Evolutionary conservation across 2,329 filamentous ascomycete species (phyloP), one percentile per base, ranked within the genome.

Genomic region (Tolypocladium album): DNA sequence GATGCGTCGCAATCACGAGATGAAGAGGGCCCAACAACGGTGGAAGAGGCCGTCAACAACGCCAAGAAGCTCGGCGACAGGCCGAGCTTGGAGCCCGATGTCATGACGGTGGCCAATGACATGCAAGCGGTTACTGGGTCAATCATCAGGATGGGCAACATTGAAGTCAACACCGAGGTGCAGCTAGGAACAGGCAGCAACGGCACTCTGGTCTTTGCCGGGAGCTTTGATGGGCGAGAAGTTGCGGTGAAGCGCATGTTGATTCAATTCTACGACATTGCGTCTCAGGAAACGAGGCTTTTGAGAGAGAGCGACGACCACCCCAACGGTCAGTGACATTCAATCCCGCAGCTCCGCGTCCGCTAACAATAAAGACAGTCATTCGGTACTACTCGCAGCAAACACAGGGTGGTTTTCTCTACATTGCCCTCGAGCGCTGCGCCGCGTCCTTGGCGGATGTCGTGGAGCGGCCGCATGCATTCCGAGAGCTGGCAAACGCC

Each of bases 161-260:
- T 88, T 1, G 82, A 86, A 65, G 85, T 88, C 58, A 81, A 88
- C 63, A 81, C 82, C 53, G 81, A 86, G 55, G 78, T 82, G 66
- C 82, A 87, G 64, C 78, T 88, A 38, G 86, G 86, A 27, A 88
- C 90, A 61, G 94, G 94, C 59, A 97, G 93, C 72, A 96, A 97
- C 70, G 94, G 94, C n/a, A 99, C 94, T 0, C 86, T 95, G 58
- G 94, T 99, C 0, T 97, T 94, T 72, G 88, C 90, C 56, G 94
- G 94, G n/a, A 90, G 87, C 59, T 97, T 96, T 71, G 94, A 96
- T 71, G 92, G 92, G 31, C 88, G 92, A 57, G 88, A 92, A 53
- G 93, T 99, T 34, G 94, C 94, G 1, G 91, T 99, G 56, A 99
- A 99, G 79, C 86, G 94, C 40, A 96, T 99, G 91, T 80, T 97